A percentile compares a stretch with the other conserved stretches of the same genome.
phyloP scores from a whole-genome alignment of 2,329 filamentous ascomycete species.

The Tolypocladium amazonense region DNA sequence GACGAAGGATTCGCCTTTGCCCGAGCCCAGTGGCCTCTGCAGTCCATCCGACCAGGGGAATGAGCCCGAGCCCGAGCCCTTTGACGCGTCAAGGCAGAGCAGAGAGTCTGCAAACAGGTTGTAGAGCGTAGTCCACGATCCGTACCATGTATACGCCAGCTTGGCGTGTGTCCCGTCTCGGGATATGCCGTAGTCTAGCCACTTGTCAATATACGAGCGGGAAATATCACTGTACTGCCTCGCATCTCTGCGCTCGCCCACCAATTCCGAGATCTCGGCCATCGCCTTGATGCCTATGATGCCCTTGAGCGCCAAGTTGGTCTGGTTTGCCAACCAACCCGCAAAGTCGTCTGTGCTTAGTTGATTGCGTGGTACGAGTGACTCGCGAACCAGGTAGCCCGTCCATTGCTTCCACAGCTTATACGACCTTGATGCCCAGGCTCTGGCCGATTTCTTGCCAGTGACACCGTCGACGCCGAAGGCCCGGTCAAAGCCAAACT shows the following conservation, averaged over 20 bases:
- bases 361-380: slow-evolving; percentile 59
- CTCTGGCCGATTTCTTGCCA: slow-evolving; percentile 27
- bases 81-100: slow-evolving; percentile 60
- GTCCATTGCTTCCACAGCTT: slow-evolving; percentile 69
- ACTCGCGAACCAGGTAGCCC: slow-evolving; percentile 58
- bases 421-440: slow-evolving; percentile 44
- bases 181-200: slow-evolving; percentile 61
- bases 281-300: slow-evolving; percentile 72
- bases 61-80: neutral
- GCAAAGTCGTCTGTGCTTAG: slow-evolving; percentile 72
- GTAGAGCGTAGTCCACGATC: slow-evolving; percentile 74
- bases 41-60: neutral
- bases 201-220: slow-evolving; percentile 56
- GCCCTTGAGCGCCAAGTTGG: slow-evolving; percentile 65
- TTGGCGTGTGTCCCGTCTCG: slow-evolving; percentile 64
- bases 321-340: slow-evolving; percentile 63
- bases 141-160: slow-evolving; percentile 70
- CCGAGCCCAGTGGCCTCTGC: slow-evolving; percentile 12
- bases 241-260: slow-evolving; percentile 47
- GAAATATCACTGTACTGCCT: slow-evolving; percentile 53
- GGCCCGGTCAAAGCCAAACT: neutral
- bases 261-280: slow-evolving; percentile 53
- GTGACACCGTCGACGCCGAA: slow-evolving; percentile 17
- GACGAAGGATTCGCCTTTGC: slow-evolving; percentile 45
- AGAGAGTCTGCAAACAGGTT: slow-evolving; percentile 67